Evolutionary conservation across 2,329 filamentous ascomycete genomes (phyloP).

Genomic region (Colletotrichum musicola): DNA sequence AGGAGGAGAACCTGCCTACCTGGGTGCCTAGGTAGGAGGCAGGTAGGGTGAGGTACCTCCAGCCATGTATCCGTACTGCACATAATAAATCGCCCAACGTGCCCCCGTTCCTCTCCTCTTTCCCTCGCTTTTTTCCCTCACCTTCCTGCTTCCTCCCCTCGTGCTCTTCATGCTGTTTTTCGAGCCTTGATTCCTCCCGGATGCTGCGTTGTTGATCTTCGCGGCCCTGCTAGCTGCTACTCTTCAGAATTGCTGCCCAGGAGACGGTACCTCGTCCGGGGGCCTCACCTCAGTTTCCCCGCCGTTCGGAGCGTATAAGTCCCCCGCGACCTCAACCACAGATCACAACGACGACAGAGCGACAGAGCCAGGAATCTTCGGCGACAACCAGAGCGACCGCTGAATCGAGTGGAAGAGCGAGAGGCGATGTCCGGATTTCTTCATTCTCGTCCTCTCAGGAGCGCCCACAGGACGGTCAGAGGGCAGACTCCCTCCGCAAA

Average conservation of each 20-base stretch:
- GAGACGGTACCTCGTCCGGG: slow-evolving; percentile 17
- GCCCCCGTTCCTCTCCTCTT: slow-evolving; percentile 33
- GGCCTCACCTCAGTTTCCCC: slow-evolving; percentile 25
- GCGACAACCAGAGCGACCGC: background rate
- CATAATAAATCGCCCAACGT: slow-evolving; percentile 39
- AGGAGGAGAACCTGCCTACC: background rate
- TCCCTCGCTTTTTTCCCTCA: slow-evolving; percentile 24
- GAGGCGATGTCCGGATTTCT: background rate
- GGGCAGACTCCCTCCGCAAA: slow-evolving; percentile 28
- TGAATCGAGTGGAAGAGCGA: background rate
- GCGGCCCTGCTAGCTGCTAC: background rate
- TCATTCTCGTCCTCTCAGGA: background rate
- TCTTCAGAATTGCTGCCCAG: slow-evolving; percentile 1
- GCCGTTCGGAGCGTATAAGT: slow-evolving; percentile 25
- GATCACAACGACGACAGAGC: background rate
- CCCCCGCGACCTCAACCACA: background rate
- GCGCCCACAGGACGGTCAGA: slow-evolving; percentile 2
- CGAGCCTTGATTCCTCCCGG: background rate
- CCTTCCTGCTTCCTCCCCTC: slow-evolving; percentile 28
- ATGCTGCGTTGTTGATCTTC: slow-evolving; percentile 9
- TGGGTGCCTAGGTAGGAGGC: background rate
- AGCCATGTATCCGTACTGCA: slow-evolving; percentile 26
- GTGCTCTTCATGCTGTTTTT: slow-evolving; percentile 23
- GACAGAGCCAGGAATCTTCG: background rate
- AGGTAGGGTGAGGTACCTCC: slow-evolving; percentile 29